phyloP scores from a whole-genome alignment of 495 filamentous ascomycete genomes.

The Beverwykella pulmonaria region DNA sequence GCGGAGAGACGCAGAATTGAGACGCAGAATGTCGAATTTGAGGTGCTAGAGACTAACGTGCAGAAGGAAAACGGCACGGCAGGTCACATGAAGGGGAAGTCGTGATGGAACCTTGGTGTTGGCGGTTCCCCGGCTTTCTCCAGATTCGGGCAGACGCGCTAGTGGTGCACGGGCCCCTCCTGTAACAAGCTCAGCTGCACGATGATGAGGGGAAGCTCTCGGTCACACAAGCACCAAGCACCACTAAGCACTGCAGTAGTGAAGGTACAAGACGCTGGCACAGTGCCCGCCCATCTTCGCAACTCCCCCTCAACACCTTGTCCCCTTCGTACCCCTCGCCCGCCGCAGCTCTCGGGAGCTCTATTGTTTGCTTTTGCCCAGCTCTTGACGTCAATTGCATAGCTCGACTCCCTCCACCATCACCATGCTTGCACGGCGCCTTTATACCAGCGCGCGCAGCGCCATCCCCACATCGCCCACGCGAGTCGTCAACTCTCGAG shows the following conservation, averaged over 20 bases:
- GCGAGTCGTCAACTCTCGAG: slow-evolving; percentile 19
- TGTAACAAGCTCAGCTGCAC: slow-evolving; percentile 11
- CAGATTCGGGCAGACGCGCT: neutral
- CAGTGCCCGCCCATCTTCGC: neutral
- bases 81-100: neutral
- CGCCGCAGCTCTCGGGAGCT: neutral
- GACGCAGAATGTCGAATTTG: neutral
- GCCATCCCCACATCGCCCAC: slow-evolving; percentile 22
- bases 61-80: neutral
- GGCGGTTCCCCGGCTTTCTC: slow-evolving; percentile 16
- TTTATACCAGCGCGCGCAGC: slow-evolving; percentile 26
- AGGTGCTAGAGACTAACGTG: neutral
- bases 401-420: slow-evolving; percentile 7
- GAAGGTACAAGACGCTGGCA: slow-evolving; percentile 26
- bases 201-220: slow-evolving; percentile 32
- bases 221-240: slow-evolving; percentile 18
- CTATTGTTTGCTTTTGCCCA: slow-evolving; percentile 23
- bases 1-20: neutral
- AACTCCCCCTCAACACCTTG: neutral
- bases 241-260: neutral
- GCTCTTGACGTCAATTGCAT: slow-evolving; percentile 28
- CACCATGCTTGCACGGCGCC: slow-evolving; percentile 30
- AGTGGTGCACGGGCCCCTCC: neutral
- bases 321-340: neutral
- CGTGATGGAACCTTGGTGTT: neutral